Conservation (phyloP, 495 filamentous ascomycete species). For the Jackrogersella minutella region DNA sequence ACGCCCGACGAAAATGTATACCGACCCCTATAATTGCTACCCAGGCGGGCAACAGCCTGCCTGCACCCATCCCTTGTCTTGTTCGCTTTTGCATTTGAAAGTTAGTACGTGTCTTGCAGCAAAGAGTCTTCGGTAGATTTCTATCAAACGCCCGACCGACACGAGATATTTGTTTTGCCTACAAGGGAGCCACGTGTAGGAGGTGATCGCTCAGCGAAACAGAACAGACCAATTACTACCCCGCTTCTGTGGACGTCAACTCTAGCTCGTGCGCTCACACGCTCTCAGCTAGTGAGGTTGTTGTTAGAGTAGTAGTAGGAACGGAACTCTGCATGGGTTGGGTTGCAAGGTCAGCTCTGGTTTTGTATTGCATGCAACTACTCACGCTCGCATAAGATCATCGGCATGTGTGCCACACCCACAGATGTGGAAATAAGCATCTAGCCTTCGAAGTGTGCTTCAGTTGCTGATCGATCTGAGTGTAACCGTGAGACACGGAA, state of each 20-base stretch:
- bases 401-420: constrained; percentile 4
- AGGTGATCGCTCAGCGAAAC: constrained; percentile 1
- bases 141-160: constrained; percentile 2
- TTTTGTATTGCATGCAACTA: constrained; percentile 10
- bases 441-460: not conserved
- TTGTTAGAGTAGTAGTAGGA: constrained; percentile 2
- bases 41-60: not conserved
- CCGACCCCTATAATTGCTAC: not conserved
- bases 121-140: not conserved
- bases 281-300: not conserved
- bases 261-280: too few relatives aligned
- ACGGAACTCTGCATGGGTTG: constrained; percentile 4
- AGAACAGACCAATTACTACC: constrained; percentile 20
- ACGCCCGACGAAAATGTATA: not conserved
- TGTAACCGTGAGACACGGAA: not conserved
- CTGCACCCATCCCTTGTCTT: not conserved
- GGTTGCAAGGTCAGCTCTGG: constrained; percentile 14
- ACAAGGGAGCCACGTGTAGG: constrained; percentile 38
- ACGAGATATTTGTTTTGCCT: constrained; percentile 1
- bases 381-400: constrained; percentile 16
- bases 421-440: constrained; percentile 5
- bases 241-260: constrained; percentile 13
- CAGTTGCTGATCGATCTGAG: not conserved
- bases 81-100: not conserved
- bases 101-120: not conserved